A percentile compares a stretch with the other conserved stretches of the same genome.
These are phyloP conservation scores for Phytophthora cactorum DNA, from an alignment of 352 stramenopile genomes.

Conservation along the genomic window DNA sequence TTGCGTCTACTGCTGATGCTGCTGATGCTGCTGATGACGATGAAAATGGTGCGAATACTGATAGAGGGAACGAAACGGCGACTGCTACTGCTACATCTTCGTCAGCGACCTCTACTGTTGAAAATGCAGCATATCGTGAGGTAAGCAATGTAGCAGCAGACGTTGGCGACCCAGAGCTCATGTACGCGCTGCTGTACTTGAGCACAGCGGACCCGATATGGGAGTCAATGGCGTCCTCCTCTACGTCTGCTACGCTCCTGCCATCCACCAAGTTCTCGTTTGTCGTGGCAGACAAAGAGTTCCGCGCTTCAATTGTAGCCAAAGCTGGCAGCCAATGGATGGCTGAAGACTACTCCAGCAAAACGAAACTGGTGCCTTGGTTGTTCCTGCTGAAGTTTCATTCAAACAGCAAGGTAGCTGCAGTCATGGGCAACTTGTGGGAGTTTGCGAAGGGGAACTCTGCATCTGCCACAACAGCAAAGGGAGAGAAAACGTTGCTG, in stretches of 20 bases:
- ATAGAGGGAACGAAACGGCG: constrained; percentile 1
- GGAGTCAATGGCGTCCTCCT: constrained; percentile 37
- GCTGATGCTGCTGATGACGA: constrained; percentile 34
- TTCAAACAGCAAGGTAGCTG: constrained; percentile 66
- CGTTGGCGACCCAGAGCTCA: constrained; percentile 78
- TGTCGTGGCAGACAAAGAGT: constrained; percentile 42
- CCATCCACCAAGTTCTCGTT: constrained; percentile 53
- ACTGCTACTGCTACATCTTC: constrained; percentile 14
- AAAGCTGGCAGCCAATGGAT: constrained; percentile 70
- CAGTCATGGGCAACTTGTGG: constrained; percentile 77
- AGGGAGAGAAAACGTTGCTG: constrained; percentile 57
- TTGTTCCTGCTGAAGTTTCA: constrained; percentile 83
- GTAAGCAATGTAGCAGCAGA: constrained; percentile 85
- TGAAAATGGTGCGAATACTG: constrained; percentile 27
- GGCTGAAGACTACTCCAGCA: constrained; percentile 52
- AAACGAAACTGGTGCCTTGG: constrained; percentile 71
- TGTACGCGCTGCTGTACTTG: constrained; percentile 85
- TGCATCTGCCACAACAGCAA: constrained; percentile 15
- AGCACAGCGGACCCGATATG: constrained; percentile 81
- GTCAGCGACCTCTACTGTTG: constrained; percentile 40
- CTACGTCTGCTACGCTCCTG: not conserved
- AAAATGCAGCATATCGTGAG: constrained; percentile 85
- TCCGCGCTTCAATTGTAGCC: constrained; percentile 53
- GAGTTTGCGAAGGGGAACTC: constrained; percentile 59
- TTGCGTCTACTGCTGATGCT: constrained; percentile 40